phyloP scores from a whole-genome alignment of 306 rosid species.

The Crataegus laevigata region DNA sequence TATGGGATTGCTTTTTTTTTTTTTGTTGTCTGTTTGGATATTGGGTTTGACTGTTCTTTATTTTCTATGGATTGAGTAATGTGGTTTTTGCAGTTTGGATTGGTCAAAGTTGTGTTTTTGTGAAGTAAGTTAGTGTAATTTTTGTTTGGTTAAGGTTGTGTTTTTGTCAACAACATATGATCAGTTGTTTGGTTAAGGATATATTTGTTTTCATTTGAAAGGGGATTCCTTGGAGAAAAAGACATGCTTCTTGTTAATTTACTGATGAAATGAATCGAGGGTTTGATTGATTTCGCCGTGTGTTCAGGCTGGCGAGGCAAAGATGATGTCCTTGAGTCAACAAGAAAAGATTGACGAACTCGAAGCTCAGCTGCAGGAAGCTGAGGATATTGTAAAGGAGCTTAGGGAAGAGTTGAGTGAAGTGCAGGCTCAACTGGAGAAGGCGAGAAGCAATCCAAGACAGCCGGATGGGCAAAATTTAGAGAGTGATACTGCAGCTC shows the following conservation, averaged over 20 bases:
- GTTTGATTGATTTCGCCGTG: neutral
- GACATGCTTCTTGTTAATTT: neutral
- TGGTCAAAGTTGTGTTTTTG: conserved; percentile 1
- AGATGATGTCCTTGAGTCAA: conserved; percentile 42
- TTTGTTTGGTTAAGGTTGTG: neutral
- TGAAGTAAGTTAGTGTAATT: conserved; percentile 21
- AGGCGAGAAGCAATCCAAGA: conserved; percentile 31
- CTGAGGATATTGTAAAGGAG: conserved; percentile 74
- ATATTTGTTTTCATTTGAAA: neutral
- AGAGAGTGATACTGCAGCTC: conserved; percentile 19
- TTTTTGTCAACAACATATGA: neutral
- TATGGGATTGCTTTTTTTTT: conserved; percentile 17
- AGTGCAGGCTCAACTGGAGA: conserved; percentile 59
- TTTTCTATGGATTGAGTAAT: conserved; percentile 6
- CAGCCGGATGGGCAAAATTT: conserved; percentile 29
- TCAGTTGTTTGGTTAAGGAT: neutral
- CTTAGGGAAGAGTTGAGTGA: conserved; percentile 70
- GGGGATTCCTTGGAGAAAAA: neutral
- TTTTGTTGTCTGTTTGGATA: neutral
- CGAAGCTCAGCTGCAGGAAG: conserved; percentile 88
- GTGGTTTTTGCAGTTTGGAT: conserved; percentile 1
- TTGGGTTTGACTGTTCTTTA: neutral
- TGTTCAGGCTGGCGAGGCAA: conserved; percentile 58
- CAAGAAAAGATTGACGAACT: conserved; percentile 71
- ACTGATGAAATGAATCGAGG: neutral